These are phyloP conservation scores for Waltiozyma sp. DNA, from an alignment of 1,139 yeast genomes.

Conservation along the genomic window DNA sequence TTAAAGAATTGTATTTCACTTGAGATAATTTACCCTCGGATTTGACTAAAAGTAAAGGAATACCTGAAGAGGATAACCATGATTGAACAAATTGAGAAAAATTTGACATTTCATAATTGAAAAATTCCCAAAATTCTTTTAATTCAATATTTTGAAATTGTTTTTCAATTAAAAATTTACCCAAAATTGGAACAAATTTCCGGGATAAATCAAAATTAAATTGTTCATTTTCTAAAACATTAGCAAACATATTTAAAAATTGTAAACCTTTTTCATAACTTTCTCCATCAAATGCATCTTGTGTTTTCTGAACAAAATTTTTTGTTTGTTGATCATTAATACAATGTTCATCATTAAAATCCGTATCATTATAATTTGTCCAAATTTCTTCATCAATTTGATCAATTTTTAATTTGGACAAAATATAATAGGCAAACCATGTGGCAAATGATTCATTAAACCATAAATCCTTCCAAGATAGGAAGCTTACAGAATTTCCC, in stretches of 20 bases:
- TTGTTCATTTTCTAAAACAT: slow-evolving; percentile 29
- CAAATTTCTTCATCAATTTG: slow-evolving; percentile 20
- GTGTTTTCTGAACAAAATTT: slow-evolving; percentile 20
- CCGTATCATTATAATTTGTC: too few relatives aligned
- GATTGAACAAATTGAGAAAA: slow-evolving; percentile 24
- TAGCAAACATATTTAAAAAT: slow-evolving; percentile 44
- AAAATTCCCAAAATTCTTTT: slow-evolving; percentile 39
- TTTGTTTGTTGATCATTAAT: not conserved
- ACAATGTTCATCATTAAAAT: not conserved
- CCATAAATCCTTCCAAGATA: slow-evolving; percentile 60
- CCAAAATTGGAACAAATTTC: slow-evolving; percentile 28
- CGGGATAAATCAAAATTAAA: slow-evolving; percentile 21
- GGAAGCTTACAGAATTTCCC: slow-evolving; percentile 56
- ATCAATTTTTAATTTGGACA: slow-evolving; percentile 26
- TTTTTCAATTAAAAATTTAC: too few relatives aligned
- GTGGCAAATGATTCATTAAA: slow-evolving; percentile 70
- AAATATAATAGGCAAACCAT: slow-evolving; percentile 42
- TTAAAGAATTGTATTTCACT: slow-evolving; percentile 20
- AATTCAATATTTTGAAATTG: slow-evolving; percentile 24
- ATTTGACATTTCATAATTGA: slow-evolving; percentile 28
- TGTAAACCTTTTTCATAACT: slow-evolving; percentile 59
- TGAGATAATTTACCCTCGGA: not conserved
- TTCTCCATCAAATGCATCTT: slow-evolving; percentile 41
- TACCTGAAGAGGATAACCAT: slow-evolving; percentile 51
- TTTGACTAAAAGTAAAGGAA: slow-evolving; percentile 38